Evolutionary conservation across 768 basidiomycete genomes (phyloP).

Genomic region (Sarcodon aspratus): DNA sequence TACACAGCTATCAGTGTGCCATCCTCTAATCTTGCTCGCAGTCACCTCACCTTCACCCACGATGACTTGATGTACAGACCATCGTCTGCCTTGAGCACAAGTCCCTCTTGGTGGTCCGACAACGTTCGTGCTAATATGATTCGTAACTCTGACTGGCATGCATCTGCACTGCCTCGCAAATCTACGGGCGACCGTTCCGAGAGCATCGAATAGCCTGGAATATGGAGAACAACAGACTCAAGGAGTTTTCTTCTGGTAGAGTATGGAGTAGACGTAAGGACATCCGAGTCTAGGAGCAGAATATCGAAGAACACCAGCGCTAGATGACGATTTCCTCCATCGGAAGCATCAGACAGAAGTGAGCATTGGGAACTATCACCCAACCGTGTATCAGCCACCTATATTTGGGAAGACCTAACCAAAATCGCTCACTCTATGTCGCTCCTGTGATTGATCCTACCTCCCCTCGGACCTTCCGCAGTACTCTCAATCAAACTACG

Average conservation of each 20-base stretch:
- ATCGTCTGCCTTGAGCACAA: constrained; percentile 68
- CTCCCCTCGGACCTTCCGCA: constrained; percentile 37
- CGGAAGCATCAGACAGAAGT: constrained; percentile 26
- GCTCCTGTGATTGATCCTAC: no score
- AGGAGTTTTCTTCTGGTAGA: constrained; percentile 46
- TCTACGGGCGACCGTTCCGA: constrained; percentile 43
- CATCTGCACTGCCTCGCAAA: constrained; percentile 12
- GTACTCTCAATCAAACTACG: constrained; percentile 45
- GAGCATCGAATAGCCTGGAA: constrained; percentile 55
- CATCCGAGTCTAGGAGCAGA: constrained; percentile 52
- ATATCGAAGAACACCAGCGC: constrained; percentile 86
- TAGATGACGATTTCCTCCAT: constrained; percentile 38
- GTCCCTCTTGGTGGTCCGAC: constrained; percentile 48
- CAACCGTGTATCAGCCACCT: no score
- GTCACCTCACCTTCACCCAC: constrained; percentile 64
- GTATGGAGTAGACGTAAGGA: constrained; percentile 47
- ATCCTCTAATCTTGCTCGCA: constrained; percentile 1
- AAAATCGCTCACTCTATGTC: no score
- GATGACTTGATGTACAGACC: constrained; percentile 54
- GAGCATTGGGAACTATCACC: constrained; percentile 24
- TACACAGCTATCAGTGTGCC: constrained; percentile 7
- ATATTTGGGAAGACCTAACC: no score
- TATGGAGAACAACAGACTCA: constrained; percentile 38
- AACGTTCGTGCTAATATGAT: constrained; percentile 39
- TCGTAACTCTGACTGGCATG: constrained; percentile 20